phyloP scores from a whole-genome alignment of 306 rosid genomes.

The Castanopsis chinensis region DNA sequence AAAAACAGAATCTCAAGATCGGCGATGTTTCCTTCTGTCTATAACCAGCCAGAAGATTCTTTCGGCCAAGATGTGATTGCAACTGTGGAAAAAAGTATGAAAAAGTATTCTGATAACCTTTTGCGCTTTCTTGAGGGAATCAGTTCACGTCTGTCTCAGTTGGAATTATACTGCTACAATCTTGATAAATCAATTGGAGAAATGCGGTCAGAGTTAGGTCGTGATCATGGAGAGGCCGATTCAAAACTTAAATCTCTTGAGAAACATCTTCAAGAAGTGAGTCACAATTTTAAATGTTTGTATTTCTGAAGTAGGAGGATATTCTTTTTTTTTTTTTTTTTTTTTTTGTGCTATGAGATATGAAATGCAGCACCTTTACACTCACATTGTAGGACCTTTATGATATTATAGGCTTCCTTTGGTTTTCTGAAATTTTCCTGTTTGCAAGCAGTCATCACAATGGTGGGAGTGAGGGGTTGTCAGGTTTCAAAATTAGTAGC shows the following conservation, averaged over 20 bases:
- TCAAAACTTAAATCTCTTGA: slow-evolving; percentile 70
- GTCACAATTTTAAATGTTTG: slow-evolving; percentile 17
- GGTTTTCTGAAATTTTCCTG: background rate
- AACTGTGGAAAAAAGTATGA: slow-evolving; percentile 82
- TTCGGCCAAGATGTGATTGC: slow-evolving; percentile 57
- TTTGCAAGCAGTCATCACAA: background rate
- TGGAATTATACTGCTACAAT: slow-evolving; percentile 90
- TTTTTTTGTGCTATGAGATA: background rate
- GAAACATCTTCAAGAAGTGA: slow-evolving; percentile 82
- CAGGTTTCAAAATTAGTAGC: too few species aligned
- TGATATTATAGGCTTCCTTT: too few species aligned
- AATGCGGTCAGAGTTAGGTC: slow-evolving; percentile 75
- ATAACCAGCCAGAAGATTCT: slow-evolving; percentile 61
- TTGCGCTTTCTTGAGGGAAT: slow-evolving; percentile 89
- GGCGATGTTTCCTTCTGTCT: slow-evolving; percentile 50
- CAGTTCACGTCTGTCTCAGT: slow-evolving; percentile 77
- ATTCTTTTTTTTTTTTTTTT: background rate
- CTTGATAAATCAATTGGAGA: slow-evolving; percentile 88
- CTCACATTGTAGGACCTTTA: background rate
- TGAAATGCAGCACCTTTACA: background rate
- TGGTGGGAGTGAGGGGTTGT: too few species aligned
- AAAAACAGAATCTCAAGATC: slow-evolving; percentile 54
- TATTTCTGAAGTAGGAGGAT: background rate
- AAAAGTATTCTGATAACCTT: slow-evolving; percentile 68
- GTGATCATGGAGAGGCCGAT: slow-evolving; percentile 78